Percentiles rank a stretch among this genome's conserved stretches.
Conservation (phyloP, 1,139 yeast genomes). For the Arxiozyma slooffiae region DNA sequence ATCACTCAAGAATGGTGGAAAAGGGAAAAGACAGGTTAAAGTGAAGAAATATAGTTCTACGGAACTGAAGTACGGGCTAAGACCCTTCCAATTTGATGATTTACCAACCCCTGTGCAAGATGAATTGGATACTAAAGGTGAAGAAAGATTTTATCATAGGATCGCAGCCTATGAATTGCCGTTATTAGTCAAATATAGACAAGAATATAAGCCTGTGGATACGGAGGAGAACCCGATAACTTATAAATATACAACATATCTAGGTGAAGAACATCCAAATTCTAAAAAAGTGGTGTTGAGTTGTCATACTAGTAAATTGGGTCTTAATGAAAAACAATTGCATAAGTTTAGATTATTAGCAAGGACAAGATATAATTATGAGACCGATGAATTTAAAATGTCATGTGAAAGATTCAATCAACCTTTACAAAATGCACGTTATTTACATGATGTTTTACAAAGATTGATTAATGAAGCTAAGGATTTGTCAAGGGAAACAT, state of each 20-base stretch:
- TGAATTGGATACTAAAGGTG: constrained; percentile 52
- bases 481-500: constrained; percentile 46
- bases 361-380: constrained; percentile 65
- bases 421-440: constrained; percentile 79
- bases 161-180: constrained; percentile 91
- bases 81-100: constrained; percentile 44
- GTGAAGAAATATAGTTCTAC: constrained; percentile 16
- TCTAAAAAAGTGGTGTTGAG: constrained; percentile 59
- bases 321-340: constrained; percentile 41
- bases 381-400: constrained; percentile 50
- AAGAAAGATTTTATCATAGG: constrained; percentile 57
- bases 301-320: constrained; percentile 46
- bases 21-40: background rate
- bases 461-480: constrained; percentile 57
- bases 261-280: constrained; percentile 65
- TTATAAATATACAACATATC: constrained; percentile 62
- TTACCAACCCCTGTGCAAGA: constrained; percentile 53
- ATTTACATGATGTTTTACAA: constrained; percentile 54
- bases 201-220: constrained; percentile 45
- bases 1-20: background rate
- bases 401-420: constrained; percentile 56
- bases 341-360: constrained; percentile 76
- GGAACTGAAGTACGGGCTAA: constrained; percentile 21
- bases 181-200: constrained; percentile 62
- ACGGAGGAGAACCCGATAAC: constrained; percentile 44